Conservation (phyloP, 345 rosid genomes). For the Carallia pectinifolia region DNA sequence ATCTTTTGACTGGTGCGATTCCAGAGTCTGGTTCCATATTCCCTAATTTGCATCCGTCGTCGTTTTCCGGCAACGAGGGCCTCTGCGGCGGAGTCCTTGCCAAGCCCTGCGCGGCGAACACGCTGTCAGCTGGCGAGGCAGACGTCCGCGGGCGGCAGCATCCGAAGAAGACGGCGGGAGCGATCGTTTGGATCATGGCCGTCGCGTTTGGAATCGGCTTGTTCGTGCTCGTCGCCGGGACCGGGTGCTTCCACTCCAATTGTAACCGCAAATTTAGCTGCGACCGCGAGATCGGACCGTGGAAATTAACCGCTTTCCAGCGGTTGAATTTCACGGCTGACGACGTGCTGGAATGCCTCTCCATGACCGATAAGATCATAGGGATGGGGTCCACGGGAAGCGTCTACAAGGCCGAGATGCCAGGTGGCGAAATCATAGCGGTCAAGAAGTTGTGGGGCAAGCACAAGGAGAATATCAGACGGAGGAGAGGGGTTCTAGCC, state of each 20-base stretch:
- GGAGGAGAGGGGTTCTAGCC: conserved; percentile 78
- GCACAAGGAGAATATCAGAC: conserved; percentile 65
- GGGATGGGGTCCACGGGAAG: conserved; percentile 98
- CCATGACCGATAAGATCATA: conserved; percentile 66
- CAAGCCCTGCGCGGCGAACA: conserved; percentile 53
- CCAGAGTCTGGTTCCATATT: conserved; percentile 69
- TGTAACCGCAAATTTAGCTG: conserved; percentile 39
- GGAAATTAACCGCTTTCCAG: conserved; percentile 93
- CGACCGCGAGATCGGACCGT: conserved; percentile 65
- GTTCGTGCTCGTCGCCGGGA: conserved; percentile 70
- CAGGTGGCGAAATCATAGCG: conserved; percentile 90
- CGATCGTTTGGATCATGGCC: conserved; percentile 88
- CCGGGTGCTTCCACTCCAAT: conserved; percentile 63
- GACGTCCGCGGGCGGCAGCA: conserved; percentile 39
- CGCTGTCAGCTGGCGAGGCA: conserved; percentile 27
- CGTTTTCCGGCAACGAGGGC: conserved; percentile 71
- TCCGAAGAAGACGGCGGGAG: conserved; percentile 67
- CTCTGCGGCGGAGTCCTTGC: conserved; percentile 64
- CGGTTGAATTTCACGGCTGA: conserved; percentile 86
- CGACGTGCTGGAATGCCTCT: conserved; percentile 73
- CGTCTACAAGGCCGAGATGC: conserved; percentile 90
- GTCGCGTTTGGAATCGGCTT: conserved; percentile 81
- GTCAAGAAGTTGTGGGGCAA: conserved; percentile 96
- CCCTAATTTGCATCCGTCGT: conserved; percentile 65
- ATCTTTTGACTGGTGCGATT: conserved; percentile 68